These are phyloP conservation scores for Ophiocordyceps camponoti-leonardi DNA, from an alignment of 2,329 filamentous ascomycete genomes.

Conservation along the genomic window DNA sequence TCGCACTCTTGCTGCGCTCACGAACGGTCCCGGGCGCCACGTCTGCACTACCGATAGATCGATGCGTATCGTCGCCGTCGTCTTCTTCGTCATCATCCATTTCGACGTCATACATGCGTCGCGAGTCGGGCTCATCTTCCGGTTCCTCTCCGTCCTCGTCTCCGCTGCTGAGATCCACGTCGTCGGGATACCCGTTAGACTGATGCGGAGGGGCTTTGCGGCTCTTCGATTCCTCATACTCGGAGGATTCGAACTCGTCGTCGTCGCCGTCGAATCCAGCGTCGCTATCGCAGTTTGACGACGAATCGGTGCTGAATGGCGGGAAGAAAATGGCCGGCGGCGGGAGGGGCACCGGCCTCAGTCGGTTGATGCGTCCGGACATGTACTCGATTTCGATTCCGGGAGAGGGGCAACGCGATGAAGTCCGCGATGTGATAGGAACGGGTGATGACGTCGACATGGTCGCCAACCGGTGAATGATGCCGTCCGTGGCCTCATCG, in stretches of 20 bases:
- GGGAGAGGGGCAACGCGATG: background rate
- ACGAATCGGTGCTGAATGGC: slow-evolving; percentile 24
- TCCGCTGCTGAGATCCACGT: slow-evolving; percentile 20
- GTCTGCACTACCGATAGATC: slow-evolving; percentile 14
- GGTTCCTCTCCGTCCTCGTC: slow-evolving; percentile 24
- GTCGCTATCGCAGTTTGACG: slow-evolving; percentile 14
- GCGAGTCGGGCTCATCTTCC: slow-evolving; percentile 13
- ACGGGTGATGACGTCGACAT: slow-evolving; percentile 23
- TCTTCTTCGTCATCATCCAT: background rate
- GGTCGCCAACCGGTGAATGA: slow-evolving; percentile 23
- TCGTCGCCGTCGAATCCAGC: slow-evolving; percentile 11
- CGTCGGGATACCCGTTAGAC: slow-evolving; percentile 23
- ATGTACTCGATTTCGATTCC: slow-evolving; percentile 28
- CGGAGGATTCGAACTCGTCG: slow-evolving; percentile 12
- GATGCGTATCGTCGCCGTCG: slow-evolving; percentile 1
- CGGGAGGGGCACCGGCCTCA: slow-evolving; percentile 31
- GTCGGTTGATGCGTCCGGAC: slow-evolving; percentile 20
- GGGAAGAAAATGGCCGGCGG: slow-evolving; percentile 35
- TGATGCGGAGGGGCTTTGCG: slow-evolving; percentile 18
- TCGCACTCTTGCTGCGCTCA: slow-evolving; percentile 14
- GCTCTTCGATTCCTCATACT: slow-evolving; percentile 14
- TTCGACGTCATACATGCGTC: slow-evolving; percentile 14
- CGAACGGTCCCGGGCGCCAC: slow-evolving; percentile 14
- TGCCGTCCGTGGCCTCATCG: slow-evolving; percentile 18
- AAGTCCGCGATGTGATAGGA: slow-evolving; percentile 1